Conservation (phyloP, 345 rosid genomes). For the Eucalyptus microcorys region DNA sequence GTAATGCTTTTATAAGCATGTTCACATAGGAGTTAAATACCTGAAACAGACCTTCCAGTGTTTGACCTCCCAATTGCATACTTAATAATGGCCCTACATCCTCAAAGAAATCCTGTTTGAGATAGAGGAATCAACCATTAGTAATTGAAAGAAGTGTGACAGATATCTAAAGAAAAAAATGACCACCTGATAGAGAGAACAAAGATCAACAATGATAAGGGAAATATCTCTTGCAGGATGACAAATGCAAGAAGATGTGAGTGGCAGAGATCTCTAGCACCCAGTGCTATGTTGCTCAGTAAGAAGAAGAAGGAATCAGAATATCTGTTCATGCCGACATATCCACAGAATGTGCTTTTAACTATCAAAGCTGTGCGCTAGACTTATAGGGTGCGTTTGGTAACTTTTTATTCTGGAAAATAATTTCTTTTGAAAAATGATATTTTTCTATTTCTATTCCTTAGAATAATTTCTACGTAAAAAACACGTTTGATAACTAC, state of each 20-base stretch:
- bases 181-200: background rate
- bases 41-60: constrained; percentile 86
- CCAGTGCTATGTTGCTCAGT: background rate
- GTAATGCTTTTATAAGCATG: constrained; percentile 87
- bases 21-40: constrained; percentile 84
- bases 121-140: background rate
- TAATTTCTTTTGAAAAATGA: too few species aligned
- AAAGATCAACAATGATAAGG: background rate
- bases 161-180: background rate
- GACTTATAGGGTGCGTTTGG: background rate
- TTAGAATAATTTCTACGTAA: too few species aligned
- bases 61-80: constrained; percentile 96
- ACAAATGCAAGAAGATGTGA: background rate
- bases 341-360: background rate
- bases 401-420: too few species aligned
- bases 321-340: background rate
- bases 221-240: background rate
- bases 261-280: background rate
- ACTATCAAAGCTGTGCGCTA: background rate
- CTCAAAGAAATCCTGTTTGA: constrained; percentile 86
- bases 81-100: constrained; percentile 96
- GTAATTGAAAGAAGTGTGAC: background rate
- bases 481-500: too few species aligned
- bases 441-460: too few species aligned
- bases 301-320: background rate